phyloP scores from a whole-genome alignment of 345 rosid species.

The rapeseed (Brassica napus) region Da-Ae NC_063452.1:59675501-59676000 shows the following conservation, averaged over 20 bases:
- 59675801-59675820: slow-evolving; percentile 17
- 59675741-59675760: neutral
- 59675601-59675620: slow-evolving; percentile 54
- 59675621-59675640: neutral
- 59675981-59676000: neutral
- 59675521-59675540: slow-evolving; percentile 82
- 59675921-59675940: neutral
- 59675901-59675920: neutral
- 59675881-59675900: neutral
- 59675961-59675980: slow-evolving; percentile 14
- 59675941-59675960: slow-evolving; percentile 4
- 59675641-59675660: neutral
- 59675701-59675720: slow-evolving; percentile 3
- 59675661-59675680: neutral
- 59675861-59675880: slow-evolving; percentile 4
- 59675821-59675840: neutral
- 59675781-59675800: neutral
- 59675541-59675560: slow-evolving; percentile 91
- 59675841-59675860: slow-evolving; percentile 6
- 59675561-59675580: slow-evolving; percentile 98
- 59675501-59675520: slow-evolving; percentile 87
- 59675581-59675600: slow-evolving; percentile 86
- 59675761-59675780: neutral
- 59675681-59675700: neutral
- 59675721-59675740: neutral